These are phyloP conservation scores for Talaromyces verruculosus DNA, from an alignment of 2,329 filamentous ascomycete genomes.

Conservation along the genomic window DNA sequence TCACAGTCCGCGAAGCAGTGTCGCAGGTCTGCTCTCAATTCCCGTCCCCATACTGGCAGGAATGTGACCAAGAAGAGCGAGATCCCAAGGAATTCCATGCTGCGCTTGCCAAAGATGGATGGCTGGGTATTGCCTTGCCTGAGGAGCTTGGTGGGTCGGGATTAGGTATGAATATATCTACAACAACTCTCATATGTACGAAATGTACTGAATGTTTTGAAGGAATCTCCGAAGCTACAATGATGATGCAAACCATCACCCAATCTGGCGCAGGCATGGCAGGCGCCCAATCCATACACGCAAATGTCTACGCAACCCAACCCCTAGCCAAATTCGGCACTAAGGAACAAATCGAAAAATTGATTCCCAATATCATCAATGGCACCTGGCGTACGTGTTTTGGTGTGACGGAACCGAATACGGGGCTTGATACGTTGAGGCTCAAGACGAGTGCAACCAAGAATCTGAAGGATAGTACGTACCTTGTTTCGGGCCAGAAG, in stretches of 20 bases:
- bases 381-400: conserved; percentile 75
- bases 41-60: conserved; percentile 69
- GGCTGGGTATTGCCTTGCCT: conserved; percentile 77
- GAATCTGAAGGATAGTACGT: conserved; percentile 49
- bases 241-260: conserved; percentile 83
- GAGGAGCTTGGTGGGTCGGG: conserved; percentile 72
- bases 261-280: conserved; percentile 80
- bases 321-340: conserved; percentile 71
- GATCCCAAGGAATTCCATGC: conserved; percentile 76
- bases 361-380: conserved; percentile 68
- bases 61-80: conserved; percentile 66
- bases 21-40: conserved; percentile 68
- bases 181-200: neutral
- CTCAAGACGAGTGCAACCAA: conserved; percentile 65
- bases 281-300: conserved; percentile 59
- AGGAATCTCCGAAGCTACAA: conserved; percentile 75
- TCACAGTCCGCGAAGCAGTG: conserved; percentile 70
- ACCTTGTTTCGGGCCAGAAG: conserved; percentile 73
- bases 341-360: conserved; percentile 60
- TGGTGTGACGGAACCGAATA: conserved; percentile 80
- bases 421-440: conserved; percentile 74
- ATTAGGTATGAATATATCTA: conserved; percentile 38
- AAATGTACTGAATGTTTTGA: neutral
- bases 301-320: conserved; percentile 62
- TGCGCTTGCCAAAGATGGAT: conserved; percentile 71